Percentiles rank a stretch among this genome's conserved stretches.
Evolutionary conservation across 139 green algal species (phyloP).

Genomic region (Chlamydomonas incerta): DNA sequence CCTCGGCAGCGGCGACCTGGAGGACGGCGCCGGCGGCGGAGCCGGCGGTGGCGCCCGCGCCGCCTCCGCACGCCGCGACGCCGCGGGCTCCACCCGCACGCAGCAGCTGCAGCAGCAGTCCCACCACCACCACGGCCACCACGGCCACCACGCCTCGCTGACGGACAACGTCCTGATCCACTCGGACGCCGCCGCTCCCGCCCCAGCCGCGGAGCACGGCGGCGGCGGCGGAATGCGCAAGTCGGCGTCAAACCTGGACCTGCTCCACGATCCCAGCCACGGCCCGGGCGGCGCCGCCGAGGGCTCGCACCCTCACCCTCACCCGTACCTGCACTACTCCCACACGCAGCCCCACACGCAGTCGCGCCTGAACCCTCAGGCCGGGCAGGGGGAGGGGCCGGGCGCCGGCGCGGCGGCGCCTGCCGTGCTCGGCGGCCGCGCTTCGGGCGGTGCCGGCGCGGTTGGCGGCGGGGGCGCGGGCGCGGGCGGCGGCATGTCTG

Average conservation of each 20-base stretch:
- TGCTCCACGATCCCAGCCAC: not conserved
- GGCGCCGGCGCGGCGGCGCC: too few relatives aligned
- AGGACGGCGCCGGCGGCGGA: too few relatives aligned
- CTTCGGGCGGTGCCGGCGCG: not conserved
- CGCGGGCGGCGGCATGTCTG: not conserved
- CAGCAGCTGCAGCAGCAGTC: slow-evolving; percentile 21
- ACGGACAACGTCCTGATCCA: not conserved
- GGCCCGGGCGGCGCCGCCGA: too few relatives aligned
- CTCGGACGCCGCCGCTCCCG: too few relatives aligned
- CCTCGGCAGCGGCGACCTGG: too few relatives aligned
- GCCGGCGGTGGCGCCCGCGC: too few relatives aligned
- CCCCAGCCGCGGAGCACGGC: too few relatives aligned
- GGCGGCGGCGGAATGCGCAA: not conserved
- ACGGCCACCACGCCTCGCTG: not conserved
- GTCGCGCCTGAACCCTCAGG: not conserved
- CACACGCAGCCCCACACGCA: too few relatives aligned
- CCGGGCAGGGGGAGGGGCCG: too few relatives aligned
- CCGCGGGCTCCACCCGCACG: not conserved
- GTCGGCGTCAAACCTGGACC: not conserved
- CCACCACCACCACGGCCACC: not conserved
- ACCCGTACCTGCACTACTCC: too few relatives aligned
- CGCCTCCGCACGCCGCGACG: too few relatives aligned
- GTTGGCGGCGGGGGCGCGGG: not conserved
- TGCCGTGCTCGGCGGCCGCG: not conserved
- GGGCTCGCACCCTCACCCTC: too few relatives aligned